Conservation (phyloP, 2,329 filamentous ascomycete species). For the Nannizziopsis barbatae region DNA sequence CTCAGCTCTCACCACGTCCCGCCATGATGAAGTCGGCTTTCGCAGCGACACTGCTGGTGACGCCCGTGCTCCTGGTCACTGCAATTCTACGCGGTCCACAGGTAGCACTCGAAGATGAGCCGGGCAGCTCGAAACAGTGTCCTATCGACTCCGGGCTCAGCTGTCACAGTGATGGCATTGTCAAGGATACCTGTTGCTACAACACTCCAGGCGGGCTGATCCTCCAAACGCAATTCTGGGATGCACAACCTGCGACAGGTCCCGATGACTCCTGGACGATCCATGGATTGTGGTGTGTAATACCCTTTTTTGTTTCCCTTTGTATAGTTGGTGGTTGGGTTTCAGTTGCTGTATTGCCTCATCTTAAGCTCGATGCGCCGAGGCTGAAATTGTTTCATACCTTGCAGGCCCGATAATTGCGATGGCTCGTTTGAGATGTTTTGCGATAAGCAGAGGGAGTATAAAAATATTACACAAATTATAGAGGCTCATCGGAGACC, state of each 20-base stretch:
- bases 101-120: neutral
- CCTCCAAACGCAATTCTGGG: constrained; percentile 52
- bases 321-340: neutral
- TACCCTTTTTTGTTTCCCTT: neutral
- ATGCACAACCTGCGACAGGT: constrained; percentile 44
- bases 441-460: constrained; percentile 45
- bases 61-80: neutral
- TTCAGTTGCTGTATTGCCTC: neutral
- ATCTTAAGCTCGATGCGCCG: neutral
- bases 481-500: constrained; percentile 40
- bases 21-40: constrained; percentile 1
- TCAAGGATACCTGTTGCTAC: constrained; percentile 46
- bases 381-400: neutral
- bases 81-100: constrained; percentile 2
- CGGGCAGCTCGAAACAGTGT: constrained; percentile 21
- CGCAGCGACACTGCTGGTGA: neutral
- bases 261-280: constrained; percentile 48
- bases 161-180: constrained; percentile 44
- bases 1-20: neutral
- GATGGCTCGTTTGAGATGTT: constrained; percentile 47
- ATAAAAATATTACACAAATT: constrained; percentile 48
- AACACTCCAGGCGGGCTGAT: constrained; percentile 48
- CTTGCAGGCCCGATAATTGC: constrained; percentile 40
- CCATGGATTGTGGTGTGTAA: constrained; percentile 44
- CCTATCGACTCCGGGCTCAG: constrained; percentile 37